Conservation (phyloP, 129 eudicot genomes). For the Logfia minima region DNA sequence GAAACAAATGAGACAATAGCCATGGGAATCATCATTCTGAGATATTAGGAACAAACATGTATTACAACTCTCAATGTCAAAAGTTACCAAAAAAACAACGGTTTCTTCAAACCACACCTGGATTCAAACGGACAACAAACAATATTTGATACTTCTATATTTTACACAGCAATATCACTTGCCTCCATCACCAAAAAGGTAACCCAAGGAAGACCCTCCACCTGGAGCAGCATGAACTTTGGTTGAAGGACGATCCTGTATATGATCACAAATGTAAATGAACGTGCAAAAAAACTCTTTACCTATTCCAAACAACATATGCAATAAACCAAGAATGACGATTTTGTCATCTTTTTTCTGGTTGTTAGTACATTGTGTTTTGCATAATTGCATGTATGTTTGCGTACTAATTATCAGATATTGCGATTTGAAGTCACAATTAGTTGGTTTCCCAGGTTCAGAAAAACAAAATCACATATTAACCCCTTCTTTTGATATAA, state of each 20-base stretch:
- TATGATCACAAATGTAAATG: conserved; percentile 3
- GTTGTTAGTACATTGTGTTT: not conserved
- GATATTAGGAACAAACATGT: conserved; percentile 10
- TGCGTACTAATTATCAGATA: not conserved
- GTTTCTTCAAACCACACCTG: conserved; percentile 30
- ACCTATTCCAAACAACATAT: not conserved
- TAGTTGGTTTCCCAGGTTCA: not conserved
- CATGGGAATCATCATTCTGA: not conserved
- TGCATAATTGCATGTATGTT: not conserved
- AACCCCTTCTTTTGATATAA: not conserved
- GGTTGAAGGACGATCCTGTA: conserved; percentile 70
- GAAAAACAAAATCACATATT: not conserved
- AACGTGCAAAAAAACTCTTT: not conserved
- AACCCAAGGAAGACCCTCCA: conserved; percentile 66
- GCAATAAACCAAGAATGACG: not conserved
- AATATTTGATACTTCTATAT: conserved; percentile 21
- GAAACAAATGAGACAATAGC: not conserved
- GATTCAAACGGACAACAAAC: conserved; percentile 24
- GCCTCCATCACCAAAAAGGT: conserved; percentile 67
- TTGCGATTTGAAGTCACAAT: not conserved
- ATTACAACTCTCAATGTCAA: conserved; percentile 22
- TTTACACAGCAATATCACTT: conserved; percentile 35
- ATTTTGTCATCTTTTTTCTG: not conserved
- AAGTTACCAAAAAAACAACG: conserved; percentile 2
- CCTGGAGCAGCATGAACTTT: conserved; percentile 76